A percentile compares a stretch with the other conserved stretches of the same genome.
Evolutionary conservation across 345 rosid species (phyloP).

Genomic region (Moricandia moricandioides): DNA sequence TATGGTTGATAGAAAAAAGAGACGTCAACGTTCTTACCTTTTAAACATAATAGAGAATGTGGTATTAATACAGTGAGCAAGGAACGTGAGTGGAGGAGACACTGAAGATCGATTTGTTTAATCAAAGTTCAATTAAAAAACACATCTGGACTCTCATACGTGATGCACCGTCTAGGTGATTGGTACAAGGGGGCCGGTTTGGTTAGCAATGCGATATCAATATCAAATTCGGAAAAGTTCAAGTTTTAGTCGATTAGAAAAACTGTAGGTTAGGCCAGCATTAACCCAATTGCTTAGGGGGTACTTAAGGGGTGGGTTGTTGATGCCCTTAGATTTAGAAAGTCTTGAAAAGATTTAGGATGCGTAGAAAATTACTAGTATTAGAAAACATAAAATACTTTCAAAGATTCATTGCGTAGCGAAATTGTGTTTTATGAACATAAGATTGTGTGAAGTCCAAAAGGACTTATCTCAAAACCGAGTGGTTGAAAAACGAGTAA

Average conservation of each 20-base stretch:
- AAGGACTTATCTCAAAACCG: constrained; percentile 27
- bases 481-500: constrained; percentile 30
- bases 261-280: background rate
- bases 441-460: constrained; percentile 24
- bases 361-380: background rate
- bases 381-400: constrained; percentile 13
- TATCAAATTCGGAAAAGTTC: background rate
- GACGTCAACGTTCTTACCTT: background rate
- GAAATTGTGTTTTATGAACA: constrained; percentile 11
- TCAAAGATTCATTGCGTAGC: background rate
- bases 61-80: background rate
- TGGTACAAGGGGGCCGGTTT: background rate
- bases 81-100: background rate
- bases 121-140: background rate
- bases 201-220: background rate
- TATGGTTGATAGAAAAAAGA: background rate
- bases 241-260: background rate
- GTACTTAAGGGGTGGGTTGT: too few species aligned
- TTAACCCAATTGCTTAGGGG: too few species aligned
- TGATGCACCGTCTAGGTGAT: background rate
- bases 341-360: constrained; percentile 3
- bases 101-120: background rate
- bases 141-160: background rate
- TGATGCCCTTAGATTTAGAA: too few species aligned
- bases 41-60: background rate